Evolutionary conservation across 208 protist genomes (phyloP).

Genomic region (Lotmaria passim): DNA sequence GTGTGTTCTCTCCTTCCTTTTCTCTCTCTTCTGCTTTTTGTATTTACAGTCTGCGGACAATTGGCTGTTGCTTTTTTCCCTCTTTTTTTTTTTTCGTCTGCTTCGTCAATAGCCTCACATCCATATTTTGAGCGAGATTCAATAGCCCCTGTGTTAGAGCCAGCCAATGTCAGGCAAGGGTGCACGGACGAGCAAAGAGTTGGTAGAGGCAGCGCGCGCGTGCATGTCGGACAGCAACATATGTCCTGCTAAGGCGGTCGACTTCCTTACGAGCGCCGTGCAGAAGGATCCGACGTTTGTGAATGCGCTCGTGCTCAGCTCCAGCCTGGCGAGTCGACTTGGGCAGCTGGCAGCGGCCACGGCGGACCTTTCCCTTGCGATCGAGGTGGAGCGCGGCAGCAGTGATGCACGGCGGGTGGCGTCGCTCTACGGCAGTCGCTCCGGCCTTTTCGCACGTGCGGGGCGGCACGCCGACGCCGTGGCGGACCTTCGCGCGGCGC

Average conservation of each 20-base stretch:
- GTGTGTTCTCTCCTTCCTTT: too few species aligned
- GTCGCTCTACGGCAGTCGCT: constrained; percentile 68
- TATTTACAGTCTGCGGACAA: too few species aligned
- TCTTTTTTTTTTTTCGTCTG: constrained; percentile 4
- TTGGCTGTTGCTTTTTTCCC: constrained; percentile 5
- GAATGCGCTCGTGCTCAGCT: constrained; percentile 53
- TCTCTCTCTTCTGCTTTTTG: too few species aligned
- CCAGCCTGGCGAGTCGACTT: constrained; percentile 39
- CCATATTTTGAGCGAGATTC: too few species aligned
- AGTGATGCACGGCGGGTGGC: constrained; percentile 58
- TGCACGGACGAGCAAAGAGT: constrained; percentile 25
- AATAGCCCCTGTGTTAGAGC: neutral
- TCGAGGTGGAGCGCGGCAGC: constrained; percentile 69
- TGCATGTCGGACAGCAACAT: constrained; percentile 48
- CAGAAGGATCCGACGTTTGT: constrained; percentile 56
- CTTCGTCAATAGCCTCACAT: neutral
- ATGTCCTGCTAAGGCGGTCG: constrained; percentile 40
- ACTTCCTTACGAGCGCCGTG: constrained; percentile 48
- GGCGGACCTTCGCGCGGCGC: constrained; percentile 66
- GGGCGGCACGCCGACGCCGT: constrained; percentile 59
- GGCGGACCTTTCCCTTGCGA: constrained; percentile 67
- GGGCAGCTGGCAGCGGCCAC: constrained; percentile 49
- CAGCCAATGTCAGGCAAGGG: constrained; percentile 10
- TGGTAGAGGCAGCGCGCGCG: constrained; percentile 53
- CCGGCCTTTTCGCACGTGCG: constrained; percentile 48